Evolutionary conservation across 441 rosid species (phyloP), one percentile per base, ranked within the genome.

Genomic region (Populus hybrid): DNA sequence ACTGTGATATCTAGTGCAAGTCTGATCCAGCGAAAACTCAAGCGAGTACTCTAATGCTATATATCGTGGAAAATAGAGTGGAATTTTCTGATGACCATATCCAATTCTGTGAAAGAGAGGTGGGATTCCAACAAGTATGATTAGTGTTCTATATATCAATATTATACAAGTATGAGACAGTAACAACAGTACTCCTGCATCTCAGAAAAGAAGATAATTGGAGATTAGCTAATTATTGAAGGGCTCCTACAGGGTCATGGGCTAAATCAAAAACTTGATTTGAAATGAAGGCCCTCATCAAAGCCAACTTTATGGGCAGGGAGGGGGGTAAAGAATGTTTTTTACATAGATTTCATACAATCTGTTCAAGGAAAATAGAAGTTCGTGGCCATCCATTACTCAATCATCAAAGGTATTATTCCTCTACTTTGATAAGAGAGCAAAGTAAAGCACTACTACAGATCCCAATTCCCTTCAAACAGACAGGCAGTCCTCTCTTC

Each of bases 401-500:
- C 77, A 78, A 82, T 85, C 84, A 82, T 81, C 76, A 64, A 80
- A 79, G 75, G 70, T 46, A 40, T 65, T 76, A 77, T 79, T 84
- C 82, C 74, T 71, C 70, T 74, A 73, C 73, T 78, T 85, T 71
- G 61, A 77, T 69, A 78, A 80, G 10, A 38, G 80, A 73, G 76
- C 72, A 79, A 70, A 73, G 73, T 30, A 67, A 34, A 73, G 26
- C 70, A 23, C 24, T n/a, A 8, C 28, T 32, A 72, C 86, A 78
- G 73, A 86, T 82, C 73, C 85, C 89, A 76, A 80, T 81, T 81
- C 84, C 57, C 70, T 50, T 89, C 89, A 85, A 85, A 86, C 88
- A 86, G 93, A 91, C 92, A 89, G 80, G 38, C 82, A 79, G 86
- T 89, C 91, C 73, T 74, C 80, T 26, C 80, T 77, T 81, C 89